Percentiles rank a stretch among this genome's conserved stretches.
Evolutionary conservation across 257 asterid species (phyloP).

Genomic region (Vinca minor): DNA sequence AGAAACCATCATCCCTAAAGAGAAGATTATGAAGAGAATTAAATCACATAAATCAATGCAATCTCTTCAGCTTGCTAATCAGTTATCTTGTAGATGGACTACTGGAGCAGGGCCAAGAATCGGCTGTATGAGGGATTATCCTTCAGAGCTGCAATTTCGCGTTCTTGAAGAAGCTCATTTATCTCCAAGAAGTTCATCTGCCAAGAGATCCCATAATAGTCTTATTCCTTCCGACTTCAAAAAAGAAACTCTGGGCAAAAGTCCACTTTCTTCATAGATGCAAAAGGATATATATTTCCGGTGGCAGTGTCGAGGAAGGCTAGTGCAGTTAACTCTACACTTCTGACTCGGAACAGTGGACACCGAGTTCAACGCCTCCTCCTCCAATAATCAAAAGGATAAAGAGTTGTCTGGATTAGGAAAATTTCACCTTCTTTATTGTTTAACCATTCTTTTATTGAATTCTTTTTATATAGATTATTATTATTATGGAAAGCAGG

Average conservation of each 20-base stretch:
- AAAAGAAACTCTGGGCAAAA: conserved; percentile 22
- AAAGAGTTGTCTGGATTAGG: too few species aligned
- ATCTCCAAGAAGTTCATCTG: conserved; percentile 54
- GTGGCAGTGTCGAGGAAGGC: too few species aligned
- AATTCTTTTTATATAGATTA: too few species aligned
- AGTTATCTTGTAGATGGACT: conserved; percentile 73
- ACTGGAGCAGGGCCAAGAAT: conserved; percentile 95
- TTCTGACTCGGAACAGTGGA: not conserved
- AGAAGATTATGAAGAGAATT: conserved; percentile 58
- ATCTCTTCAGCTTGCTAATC: conserved; percentile 70
- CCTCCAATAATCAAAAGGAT: not conserved
- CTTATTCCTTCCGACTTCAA: conserved; percentile 15
- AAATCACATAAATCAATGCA: conserved; percentile 54
- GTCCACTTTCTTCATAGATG: conserved; percentile 23
- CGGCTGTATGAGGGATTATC: conserved; percentile 86
- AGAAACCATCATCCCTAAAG: conserved; percentile 43
- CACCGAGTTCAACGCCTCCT: not conserved
- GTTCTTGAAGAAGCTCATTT: conserved; percentile 60
- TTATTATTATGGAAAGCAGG: not conserved
- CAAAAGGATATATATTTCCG: not conserved
- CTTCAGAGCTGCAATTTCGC: conserved; percentile 61
- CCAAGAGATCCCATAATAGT: conserved; percentile 26
- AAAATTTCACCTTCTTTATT: not conserved
- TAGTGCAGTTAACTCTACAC: not conserved
- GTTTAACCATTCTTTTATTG: not conserved